phyloP scores from a whole-genome alignment of 306 rosid genomes.

The Lithocarpus polystachyus region DNA sequence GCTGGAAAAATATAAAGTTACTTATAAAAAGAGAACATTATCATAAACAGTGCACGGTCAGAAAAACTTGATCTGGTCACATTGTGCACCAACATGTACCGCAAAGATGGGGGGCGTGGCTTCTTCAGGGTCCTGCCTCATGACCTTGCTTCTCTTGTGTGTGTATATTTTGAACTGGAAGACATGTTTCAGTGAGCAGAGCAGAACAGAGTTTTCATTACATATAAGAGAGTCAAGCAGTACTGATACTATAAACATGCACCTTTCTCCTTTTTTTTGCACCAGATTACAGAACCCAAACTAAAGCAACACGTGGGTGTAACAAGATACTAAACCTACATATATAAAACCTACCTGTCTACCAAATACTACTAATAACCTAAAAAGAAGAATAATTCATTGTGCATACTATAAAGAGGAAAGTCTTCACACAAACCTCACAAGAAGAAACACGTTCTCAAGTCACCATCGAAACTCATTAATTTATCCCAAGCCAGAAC shows the following conservation, averaged over 20 bases:
- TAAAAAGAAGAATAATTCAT: conserved; percentile 66
- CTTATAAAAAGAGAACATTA: not conserved
- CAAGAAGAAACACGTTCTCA: conserved; percentile 51
- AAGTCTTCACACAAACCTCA: conserved; percentile 71
- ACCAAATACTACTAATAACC: conserved; percentile 56
- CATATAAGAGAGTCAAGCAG: conserved; percentile 30
- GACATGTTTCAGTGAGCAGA: conserved; percentile 19
- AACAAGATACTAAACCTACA: conserved; percentile 54
- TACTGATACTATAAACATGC: conserved; percentile 60
- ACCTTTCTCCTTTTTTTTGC: conserved; percentile 26
- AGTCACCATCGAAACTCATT: conserved; percentile 35
- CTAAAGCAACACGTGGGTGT: conserved; percentile 42
- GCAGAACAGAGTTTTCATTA: conserved; percentile 37
- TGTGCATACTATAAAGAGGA: conserved; percentile 55
- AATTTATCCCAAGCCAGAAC: conserved; percentile 60
- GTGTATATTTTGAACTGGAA: conserved; percentile 23
- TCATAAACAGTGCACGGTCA: not conserved
- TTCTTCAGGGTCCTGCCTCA: conserved; percentile 20
- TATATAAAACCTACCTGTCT: conserved; percentile 53
- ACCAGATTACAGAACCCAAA: conserved; percentile 59
- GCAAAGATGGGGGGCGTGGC: conserved; percentile 3
- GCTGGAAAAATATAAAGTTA: not conserved
- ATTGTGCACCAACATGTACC: conserved; percentile 6
- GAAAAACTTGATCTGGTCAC: conserved; percentile 1
- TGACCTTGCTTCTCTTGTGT: conserved; percentile 7